Percentiles rank a stretch among this genome's conserved stretches.
Conservation (phyloP, 148 eudicot genomes). For the Diospyros kaki region DNA sequence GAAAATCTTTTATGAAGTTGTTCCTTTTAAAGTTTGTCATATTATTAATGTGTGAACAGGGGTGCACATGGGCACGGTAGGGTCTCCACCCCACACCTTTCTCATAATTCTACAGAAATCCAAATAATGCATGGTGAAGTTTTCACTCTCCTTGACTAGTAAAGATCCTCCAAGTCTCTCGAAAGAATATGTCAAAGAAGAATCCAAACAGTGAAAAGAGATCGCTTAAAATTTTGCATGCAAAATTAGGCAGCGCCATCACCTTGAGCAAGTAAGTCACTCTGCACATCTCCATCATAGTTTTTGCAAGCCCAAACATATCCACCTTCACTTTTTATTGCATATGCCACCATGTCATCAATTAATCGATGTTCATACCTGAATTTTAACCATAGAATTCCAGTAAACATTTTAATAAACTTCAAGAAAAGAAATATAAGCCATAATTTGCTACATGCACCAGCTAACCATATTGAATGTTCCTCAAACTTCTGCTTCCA, state of each 20-base stretch:
- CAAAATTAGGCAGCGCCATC: slow-evolving; percentile 4
- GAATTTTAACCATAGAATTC: slow-evolving; percentile 10
- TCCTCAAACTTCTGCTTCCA: slow-evolving; percentile 74
- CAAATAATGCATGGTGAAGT: background rate
- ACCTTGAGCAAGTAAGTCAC: slow-evolving; percentile 89
- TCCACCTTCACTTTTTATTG: slow-evolving; percentile 66
- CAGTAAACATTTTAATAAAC: slow-evolving; percentile 7
- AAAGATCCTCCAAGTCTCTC: background rate
- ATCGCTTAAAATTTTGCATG: background rate
- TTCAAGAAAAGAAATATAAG: slow-evolving; percentile 2
- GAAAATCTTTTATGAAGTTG: background rate
- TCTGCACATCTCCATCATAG: slow-evolving; percentile 77
- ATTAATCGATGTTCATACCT: slow-evolving; percentile 84
- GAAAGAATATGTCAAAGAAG: background rate
- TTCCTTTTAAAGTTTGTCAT: background rate
- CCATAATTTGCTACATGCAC: background rate
- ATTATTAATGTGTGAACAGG: background rate
- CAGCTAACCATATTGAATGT: slow-evolving; percentile 60
- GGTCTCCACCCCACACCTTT: background rate
- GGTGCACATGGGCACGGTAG: background rate
- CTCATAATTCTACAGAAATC: too few relatives aligned
- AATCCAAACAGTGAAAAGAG: background rate
- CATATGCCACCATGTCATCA: slow-evolving; percentile 88
- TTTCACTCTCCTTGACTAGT: background rate
- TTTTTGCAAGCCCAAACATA: slow-evolving; percentile 89